Evolutionary conservation across 176 grass and related monocot species (phyloP).

Genomic region (Themeda triandra): DNA sequence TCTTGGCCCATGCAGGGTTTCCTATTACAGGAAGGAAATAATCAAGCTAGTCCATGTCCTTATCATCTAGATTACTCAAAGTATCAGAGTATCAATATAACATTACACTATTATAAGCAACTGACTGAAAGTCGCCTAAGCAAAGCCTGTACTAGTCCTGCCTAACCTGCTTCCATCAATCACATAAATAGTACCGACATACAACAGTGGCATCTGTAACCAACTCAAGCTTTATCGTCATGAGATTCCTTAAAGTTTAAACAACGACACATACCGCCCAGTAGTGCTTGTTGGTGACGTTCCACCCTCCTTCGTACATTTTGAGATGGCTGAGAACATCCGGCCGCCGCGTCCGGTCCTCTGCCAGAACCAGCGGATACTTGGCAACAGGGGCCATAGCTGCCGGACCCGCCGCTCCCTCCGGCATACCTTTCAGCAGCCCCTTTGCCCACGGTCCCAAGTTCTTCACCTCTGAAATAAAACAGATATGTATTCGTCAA

Average conservation of each 20-base stretch:
- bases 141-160: constrained; percentile 18
- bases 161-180: constrained; percentile 29
- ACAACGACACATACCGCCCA: constrained; percentile 68
- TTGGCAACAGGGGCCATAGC: constrained; percentile 46
- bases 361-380: constrained; percentile 74
- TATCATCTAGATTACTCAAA: constrained; percentile 19
- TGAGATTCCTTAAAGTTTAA: background rate
- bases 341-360: constrained; percentile 70
- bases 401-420: constrained; percentile 22
- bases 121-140: background rate
- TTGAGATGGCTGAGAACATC: constrained; percentile 68
- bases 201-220: constrained; percentile 16
- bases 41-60: background rate
- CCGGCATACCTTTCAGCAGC: constrained; percentile 61
- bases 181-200: constrained; percentile 5
- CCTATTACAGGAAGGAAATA: constrained; percentile 11
- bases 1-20: background rate
- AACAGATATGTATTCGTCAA: background rate
- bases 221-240: constrained; percentile 4
- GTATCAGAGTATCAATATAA: background rate
- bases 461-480: constrained; percentile 60
- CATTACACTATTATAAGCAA: background rate
- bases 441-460: constrained; percentile 86
- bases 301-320: constrained; percentile 79
- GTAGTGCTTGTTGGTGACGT: constrained; percentile 86